Conservation (phyloP, 441 rosid genomes). For the Erodium texanum region DNA sequence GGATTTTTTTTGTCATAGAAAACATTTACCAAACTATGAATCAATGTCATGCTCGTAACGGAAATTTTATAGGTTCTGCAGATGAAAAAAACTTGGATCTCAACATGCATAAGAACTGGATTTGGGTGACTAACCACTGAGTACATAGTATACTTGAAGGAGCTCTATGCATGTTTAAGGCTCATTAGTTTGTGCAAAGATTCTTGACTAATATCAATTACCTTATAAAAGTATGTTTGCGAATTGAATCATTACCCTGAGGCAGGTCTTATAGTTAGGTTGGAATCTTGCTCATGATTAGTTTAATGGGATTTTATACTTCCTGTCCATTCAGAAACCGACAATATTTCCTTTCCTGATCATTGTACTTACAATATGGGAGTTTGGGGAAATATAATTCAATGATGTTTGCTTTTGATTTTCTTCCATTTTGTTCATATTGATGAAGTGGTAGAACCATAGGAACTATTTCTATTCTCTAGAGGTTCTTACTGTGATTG, state of each 20-base stretch:
- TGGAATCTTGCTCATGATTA: not conserved
- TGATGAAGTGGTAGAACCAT: not conserved
- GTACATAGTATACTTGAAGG: constrained; percentile 9
- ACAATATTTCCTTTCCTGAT: not conserved
- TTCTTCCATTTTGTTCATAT: not conserved
- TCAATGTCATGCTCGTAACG: not conserved
- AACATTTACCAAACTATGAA: not conserved
- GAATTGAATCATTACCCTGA: not conserved
- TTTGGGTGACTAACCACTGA: constrained; percentile 22
- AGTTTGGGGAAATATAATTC: not conserved
- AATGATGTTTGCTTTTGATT: not conserved
- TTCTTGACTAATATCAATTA: not conserved
- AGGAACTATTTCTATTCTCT: not conserved
- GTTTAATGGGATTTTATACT: not conserved
- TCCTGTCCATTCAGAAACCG: not conserved
- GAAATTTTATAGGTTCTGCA: not conserved
- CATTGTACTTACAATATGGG: not conserved
- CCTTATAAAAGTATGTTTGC: not conserved
- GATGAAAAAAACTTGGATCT: not conserved
- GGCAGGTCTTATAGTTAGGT: not conserved
- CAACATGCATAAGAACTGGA: constrained; percentile 14
- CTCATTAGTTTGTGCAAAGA: constrained; percentile 8
- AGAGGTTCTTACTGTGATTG: not conserved
- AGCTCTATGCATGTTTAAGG: constrained; percentile 1
- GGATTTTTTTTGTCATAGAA: not conserved